Evolutionary conservation across 2,329 filamentous ascomycete genomes (phyloP), one percentile per base, ranked within the genome.

Genomic region (Podosphaera fusca): DNA sequence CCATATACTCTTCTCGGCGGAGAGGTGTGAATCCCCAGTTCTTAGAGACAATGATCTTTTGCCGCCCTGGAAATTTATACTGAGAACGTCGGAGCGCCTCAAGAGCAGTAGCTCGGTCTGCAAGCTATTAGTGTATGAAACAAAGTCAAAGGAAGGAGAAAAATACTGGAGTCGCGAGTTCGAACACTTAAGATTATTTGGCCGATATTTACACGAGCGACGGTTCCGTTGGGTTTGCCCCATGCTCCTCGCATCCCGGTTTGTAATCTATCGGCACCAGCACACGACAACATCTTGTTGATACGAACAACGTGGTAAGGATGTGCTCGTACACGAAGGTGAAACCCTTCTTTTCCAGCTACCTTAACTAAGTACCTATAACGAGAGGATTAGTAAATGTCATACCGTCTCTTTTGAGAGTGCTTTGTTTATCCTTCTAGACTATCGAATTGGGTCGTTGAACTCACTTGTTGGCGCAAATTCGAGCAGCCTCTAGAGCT

Each of bases 221-320:
- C 92, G 70, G 81, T 84, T 73, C 92, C 92, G 81, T 96, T 94
- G 74, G 92, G 92, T 85, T 98, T 98, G 72, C 92, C 92, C 84
- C 88, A 98, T 69, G 92, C 92, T 84, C 92, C 92, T 85, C 92
- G 90, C 92, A 98, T 98, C 81, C 92, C 92, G 68, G 92, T 98
- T 78, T 98, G 92, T 75, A 98, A 81, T 85, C 92, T 88, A 96
- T 98, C 92, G 84, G 92, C 92, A 82, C 92, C 92, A 71, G 92
- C 92, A 76, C 92, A 98, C 72, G 92, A 96, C 87, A 98, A 90
- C 92, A 98, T 98, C 86, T 98, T 98, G 88, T 98, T 98, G 89
- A 98, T 98, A 77, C 92, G 92, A 81, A 98, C 85, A 77, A 98
- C 92, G 81, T 98, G 92, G 87, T 87, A 98, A 66, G 92, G 92